A percentile compares a stretch with the other conserved stretches of the same genome.
Conservation (phyloP, 306 rosid species). For the Cucumis melo region DNA sequence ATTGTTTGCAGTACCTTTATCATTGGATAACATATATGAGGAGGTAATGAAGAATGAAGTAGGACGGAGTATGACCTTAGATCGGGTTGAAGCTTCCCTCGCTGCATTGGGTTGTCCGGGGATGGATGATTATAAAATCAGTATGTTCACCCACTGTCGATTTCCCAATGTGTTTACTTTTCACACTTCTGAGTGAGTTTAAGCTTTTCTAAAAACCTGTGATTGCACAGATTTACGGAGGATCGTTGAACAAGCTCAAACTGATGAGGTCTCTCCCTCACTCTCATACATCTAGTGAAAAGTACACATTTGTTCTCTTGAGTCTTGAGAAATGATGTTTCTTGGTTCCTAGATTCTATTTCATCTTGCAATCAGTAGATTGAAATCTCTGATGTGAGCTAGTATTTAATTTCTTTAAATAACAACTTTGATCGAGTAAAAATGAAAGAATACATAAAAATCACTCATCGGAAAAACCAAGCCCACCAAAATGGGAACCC, state of each 20-base stretch:
- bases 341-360: not conserved
- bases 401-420: no score
- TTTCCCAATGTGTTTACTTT: slow-evolving; percentile 3
- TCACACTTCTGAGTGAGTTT: not conserved
- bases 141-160: slow-evolving; percentile 20
- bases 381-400: not conserved
- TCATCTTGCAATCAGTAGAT: not conserved
- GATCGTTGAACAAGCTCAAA: slow-evolving; percentile 51
- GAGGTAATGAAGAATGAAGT: slow-evolving; percentile 70
- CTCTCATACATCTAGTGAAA: not conserved
- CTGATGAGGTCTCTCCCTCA: slow-evolving; percentile 52
- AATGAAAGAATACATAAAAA: no score
- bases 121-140: slow-evolving; percentile 42
- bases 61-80: slow-evolving; percentile 53
- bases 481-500: no score
- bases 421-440: no score
- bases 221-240: slow-evolving; percentile 49
- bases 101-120: slow-evolving; percentile 40
- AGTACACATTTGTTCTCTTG: not conserved
- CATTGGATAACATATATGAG: slow-evolving; percentile 37
- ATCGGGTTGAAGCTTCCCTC: slow-evolving; percentile 58
- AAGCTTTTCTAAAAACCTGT: not conserved
- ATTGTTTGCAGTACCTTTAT: slow-evolving; percentile 50
- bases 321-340: not conserved
- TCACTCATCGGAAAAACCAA: no score